Base-by-base conservation (phyloP, 139 green algal genomes). In the Haematococcus sp. region DNA sequence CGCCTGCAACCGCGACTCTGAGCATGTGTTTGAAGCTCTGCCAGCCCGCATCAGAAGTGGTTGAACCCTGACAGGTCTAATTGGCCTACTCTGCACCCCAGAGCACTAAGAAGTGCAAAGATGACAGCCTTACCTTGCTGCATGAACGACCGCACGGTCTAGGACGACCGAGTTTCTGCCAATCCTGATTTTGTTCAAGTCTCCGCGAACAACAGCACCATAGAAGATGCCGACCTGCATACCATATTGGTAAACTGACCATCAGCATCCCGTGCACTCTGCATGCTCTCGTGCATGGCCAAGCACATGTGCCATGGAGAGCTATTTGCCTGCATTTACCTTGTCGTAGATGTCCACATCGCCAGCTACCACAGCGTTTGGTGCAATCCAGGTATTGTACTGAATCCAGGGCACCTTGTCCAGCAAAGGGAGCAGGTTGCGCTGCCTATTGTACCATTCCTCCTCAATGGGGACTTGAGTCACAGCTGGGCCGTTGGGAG, bases 81-180 rank as follows among this genome's bases (percentile, higher is more conserved):
- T 28, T 61, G n/a, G n/a, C 40, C 40, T 11, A 49, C 40, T 49
- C 40, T 19, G 40, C 7, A 49, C n/a, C n/a, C n/a, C n/a, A 49
- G 7, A 49, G 11, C 7, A 49, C 40, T n/a, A 49, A 49, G 7
- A 49, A 19, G 7, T 69, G 63, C 63, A 51, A 51, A 28, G 33
- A 27, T 20, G 16, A 3, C 63, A 35, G 32, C 25, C 60, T n/a
- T 54, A 94, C 88, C 90, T 82, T 4, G 93, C 93, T 35, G 93
- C 91, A 63, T 97, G 93, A n/a, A 97, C 88, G 68, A 97, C 89
- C 0, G 86, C 91, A 25, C 84, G 79, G 76, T 97, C 93, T 52
- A 92, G 83, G 11, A 97, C 73, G 31, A 88, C 91, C 4, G 80
- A 84, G 56, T 88, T 88, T 51, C 83, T 73, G 19, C 87, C 88